Percentiles rank a stretch among this genome's conserved stretches.
These are phyloP conservation scores for Dothistroma septosporum DNA, from an alignment of 2,329 filamentous ascomycete genomes.

Conservation along the genomic window DNA sequence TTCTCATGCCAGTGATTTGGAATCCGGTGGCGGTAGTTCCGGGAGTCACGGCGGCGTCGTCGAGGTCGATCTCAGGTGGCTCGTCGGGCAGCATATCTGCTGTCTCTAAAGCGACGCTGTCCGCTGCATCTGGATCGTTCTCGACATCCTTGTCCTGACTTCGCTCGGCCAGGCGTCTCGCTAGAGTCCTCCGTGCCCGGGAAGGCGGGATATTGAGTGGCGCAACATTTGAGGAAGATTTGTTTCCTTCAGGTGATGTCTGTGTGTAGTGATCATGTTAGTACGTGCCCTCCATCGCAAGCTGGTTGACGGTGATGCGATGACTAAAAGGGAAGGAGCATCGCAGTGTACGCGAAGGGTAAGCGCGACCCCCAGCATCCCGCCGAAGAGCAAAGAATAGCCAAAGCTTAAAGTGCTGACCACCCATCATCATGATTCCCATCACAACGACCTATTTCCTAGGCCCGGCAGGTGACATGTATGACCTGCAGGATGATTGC, in stretches of 20 bases:
- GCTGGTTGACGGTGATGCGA: not conserved
- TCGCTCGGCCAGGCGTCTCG: constrained; percentile 67
- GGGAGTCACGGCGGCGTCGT: not conserved
- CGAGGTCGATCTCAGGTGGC: constrained; percentile 22
- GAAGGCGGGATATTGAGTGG: constrained; percentile 83
- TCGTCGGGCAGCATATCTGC: constrained; percentile 32
- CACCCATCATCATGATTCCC: not conserved
- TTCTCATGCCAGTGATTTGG: constrained; percentile 27
- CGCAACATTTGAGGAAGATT: constrained; percentile 52
- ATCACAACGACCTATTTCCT: not conserved
- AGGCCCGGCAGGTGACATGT: not conserved
- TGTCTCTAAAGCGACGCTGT: constrained; percentile 29
- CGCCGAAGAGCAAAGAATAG: not conserved
- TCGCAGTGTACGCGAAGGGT: not conserved
- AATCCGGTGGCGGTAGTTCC: constrained; percentile 12
- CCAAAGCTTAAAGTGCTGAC: not conserved
- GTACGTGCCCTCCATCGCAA: not conserved
- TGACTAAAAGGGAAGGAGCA: not conserved
- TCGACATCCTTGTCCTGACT: constrained; percentile 33
- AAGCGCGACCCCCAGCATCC: not conserved
- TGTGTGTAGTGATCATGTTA: constrained; percentile 1
- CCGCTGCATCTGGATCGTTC: constrained; percentile 32
- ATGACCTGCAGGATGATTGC: not conserved
- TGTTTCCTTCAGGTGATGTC: constrained; percentile 23
- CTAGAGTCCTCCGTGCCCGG: constrained; percentile 81